Evolutionary conservation across 1,284 basidiomycete genomes (phyloP).

Genomic region (Cryptococcus sp.): DNA sequence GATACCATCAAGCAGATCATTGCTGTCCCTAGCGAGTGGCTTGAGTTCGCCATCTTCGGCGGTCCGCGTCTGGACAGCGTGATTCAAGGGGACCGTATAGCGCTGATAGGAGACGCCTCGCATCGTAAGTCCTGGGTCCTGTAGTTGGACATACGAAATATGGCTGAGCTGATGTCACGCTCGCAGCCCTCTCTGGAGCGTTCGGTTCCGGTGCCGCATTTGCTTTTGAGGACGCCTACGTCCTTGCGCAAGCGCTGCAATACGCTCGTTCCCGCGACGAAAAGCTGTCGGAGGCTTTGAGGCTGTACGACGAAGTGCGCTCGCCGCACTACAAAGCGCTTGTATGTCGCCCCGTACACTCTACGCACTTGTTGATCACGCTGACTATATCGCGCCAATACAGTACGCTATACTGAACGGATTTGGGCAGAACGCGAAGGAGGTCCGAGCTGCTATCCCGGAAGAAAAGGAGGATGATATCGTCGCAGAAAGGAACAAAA

Average conservation of each 20-base stretch:
- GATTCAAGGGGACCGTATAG: slow-evolving; percentile 22
- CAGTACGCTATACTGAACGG: slow-evolving; percentile 24
- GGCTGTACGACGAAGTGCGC: slow-evolving; percentile 28
- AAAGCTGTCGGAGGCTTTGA: slow-evolving; percentile 15
- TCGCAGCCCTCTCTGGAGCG: slow-evolving; percentile 26
- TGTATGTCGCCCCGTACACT: slow-evolving; percentile 4
- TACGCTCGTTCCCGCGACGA: slow-evolving; percentile 6
- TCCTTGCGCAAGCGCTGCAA: slow-evolving; percentile 20
- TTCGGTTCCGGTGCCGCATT: slow-evolving; percentile 38
- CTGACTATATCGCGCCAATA: background rate
- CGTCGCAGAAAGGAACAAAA: slow-evolving; percentile 21
- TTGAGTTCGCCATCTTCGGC: slow-evolving; percentile 39
- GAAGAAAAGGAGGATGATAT: slow-evolving; percentile 17
- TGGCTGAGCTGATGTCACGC: background rate
- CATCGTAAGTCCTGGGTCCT: slow-evolving; percentile 23
- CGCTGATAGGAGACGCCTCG: slow-evolving; percentile 35
- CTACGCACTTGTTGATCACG: background rate
- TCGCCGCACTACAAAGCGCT: slow-evolving; percentile 31
- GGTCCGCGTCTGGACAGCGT: slow-evolving; percentile 28
- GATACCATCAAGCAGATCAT: slow-evolving; percentile 29
- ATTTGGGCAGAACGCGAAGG: slow-evolving; percentile 16
- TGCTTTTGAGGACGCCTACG: slow-evolving; percentile 36
- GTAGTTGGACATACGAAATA: background rate
- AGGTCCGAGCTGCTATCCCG: slow-evolving; percentile 10
- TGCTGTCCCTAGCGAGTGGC: slow-evolving; percentile 30